phyloP scores from a whole-genome alignment of 1,284 basidiomycete genomes.

The Volvariella volvacea region DNA sequence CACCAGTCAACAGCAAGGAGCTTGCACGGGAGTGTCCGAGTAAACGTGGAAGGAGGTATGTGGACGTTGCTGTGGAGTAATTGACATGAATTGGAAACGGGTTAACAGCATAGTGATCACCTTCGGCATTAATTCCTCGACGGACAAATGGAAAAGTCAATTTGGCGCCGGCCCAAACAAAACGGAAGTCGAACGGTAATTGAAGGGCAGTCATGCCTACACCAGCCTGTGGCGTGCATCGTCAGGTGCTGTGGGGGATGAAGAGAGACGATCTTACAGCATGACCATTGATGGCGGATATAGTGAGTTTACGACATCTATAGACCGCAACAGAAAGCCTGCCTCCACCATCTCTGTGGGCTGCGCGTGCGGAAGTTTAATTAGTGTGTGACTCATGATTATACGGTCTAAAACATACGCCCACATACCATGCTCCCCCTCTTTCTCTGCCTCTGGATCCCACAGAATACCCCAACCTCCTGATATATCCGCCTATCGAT shows the following conservation, averaged over 20 bases:
- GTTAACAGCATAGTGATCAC: constrained; percentile 16
- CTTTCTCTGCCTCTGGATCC: constrained; percentile 30
- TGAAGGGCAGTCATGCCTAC: constrained; percentile 48
- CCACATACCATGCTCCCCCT: constrained; percentile 35
- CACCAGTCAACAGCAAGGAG: constrained; percentile 43
- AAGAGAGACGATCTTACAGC: constrained; percentile 29
- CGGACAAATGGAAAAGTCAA: constrained; percentile 49
- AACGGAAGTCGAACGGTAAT: constrained; percentile 51
- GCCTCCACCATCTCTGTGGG: constrained; percentile 45
- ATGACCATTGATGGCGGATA: constrained; percentile 51
- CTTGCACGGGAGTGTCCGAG: constrained; percentile 44
- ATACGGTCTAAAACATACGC: not conserved
- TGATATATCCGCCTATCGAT: constrained; percentile 39
- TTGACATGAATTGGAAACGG: not conserved
- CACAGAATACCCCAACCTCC: constrained; percentile 33
- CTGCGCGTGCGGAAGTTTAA: constrained; percentile 18
- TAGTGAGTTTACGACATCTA: constrained; percentile 50
- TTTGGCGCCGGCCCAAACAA: constrained; percentile 48
- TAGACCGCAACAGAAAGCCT: constrained; percentile 39
- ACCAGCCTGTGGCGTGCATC: constrained; percentile 31
- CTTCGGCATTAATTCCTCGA: constrained; percentile 48
- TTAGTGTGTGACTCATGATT: not conserved
- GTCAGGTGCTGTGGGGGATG: not conserved
- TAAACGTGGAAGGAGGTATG: constrained; percentile 46
- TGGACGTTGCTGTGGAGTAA: constrained; percentile 33